Evolutionary conservation across 257 asterid species (phyloP).

Genomic region (Fraxinus cuspidata): DNA sequence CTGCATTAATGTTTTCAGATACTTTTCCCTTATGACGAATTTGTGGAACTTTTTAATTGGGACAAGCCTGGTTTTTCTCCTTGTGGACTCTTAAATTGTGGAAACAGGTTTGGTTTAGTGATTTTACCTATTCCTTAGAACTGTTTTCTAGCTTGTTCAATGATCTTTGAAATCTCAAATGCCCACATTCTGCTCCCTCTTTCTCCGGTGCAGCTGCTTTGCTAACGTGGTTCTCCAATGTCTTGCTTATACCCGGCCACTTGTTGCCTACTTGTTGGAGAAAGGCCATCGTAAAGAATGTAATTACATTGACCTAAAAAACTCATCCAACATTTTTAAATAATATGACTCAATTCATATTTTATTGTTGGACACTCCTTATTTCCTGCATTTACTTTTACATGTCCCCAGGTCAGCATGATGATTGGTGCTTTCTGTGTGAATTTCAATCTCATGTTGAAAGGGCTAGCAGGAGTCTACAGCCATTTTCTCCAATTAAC

Average conservation of each 20-base stretch:
- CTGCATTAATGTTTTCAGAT: slow-evolving; percentile 49
- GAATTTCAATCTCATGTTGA: slow-evolving; percentile 85
- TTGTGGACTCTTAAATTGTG: slow-evolving; percentile 94
- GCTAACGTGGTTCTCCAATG: slow-evolving; percentile 95
- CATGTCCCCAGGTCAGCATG: slow-evolving; percentile 64
- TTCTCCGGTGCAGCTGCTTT: slow-evolving; percentile 75
- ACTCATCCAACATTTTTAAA: slow-evolving; percentile 3
- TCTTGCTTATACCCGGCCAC: slow-evolving; percentile 85
- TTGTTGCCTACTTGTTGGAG: slow-evolving; percentile 82
- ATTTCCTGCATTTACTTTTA: slow-evolving; percentile 17
- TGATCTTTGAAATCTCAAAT: background rate
- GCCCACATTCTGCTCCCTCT: slow-evolving; percentile 14
- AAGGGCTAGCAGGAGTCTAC: slow-evolving; percentile 58
- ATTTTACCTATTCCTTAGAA: background rate
- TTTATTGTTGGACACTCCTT: slow-evolving; percentile 19
- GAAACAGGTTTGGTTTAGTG: slow-evolving; percentile 65
- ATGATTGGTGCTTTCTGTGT: slow-evolving; percentile 93
- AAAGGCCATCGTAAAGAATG: slow-evolving; percentile 80
- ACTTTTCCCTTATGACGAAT: slow-evolving; percentile 89
- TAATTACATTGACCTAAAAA: slow-evolving; percentile 30
- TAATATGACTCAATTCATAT: background rate
- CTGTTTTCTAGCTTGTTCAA: slow-evolving; percentile 4
- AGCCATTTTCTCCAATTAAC: slow-evolving; percentile 91
- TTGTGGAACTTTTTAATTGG: slow-evolving; percentile 72
- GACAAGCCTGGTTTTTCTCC: slow-evolving; percentile 78